Percentiles rank a stretch among this genome's conserved stretches.
Evolutionary conservation across 306 rosid genomes (phyloP).

Genomic region (Prunus davidiana): DNA sequence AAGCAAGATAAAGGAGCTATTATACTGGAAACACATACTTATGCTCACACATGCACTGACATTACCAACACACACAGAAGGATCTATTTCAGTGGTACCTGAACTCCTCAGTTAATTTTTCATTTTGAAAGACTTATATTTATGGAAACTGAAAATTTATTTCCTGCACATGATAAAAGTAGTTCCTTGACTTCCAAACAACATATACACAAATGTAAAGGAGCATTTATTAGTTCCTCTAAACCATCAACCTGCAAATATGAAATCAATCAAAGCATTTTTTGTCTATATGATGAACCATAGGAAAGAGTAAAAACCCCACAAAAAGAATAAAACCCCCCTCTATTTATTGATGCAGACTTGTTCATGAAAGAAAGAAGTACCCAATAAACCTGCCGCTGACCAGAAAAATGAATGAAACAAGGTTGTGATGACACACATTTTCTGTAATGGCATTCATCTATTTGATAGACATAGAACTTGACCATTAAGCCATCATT

Average conservation of each 20-base stretch:
- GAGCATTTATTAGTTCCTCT: not conserved
- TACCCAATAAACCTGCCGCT: not conserved
- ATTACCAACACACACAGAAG: not conserved
- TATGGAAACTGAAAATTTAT: not conserved
- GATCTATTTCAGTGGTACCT: not conserved
- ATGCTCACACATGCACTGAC: not conserved
- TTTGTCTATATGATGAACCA: not conserved
- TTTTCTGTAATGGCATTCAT: not conserved
- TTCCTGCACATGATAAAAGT: not conserved
- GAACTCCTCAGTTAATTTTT: not conserved
- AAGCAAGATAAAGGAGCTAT: not conserved
- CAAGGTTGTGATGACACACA: not conserved
- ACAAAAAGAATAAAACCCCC: not conserved
- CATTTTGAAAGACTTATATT: not conserved
- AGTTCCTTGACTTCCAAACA: not conserved
- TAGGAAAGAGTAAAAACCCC: not conserved
- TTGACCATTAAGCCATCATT: not conserved
- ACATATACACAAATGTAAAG: not conserved
- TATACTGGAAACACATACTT: not conserved
- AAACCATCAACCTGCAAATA: not conserved
- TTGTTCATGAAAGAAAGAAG: not conserved
- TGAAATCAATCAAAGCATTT: not conserved
- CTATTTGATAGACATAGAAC: not conserved
- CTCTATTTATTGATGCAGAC: not conserved
- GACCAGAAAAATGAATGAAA: not conserved